Evolutionary conservation across 2,329 filamentous ascomycete genomes (phyloP), one percentile per base, ranked within the genome.

Genomic region (Colletotrichum sp.): DNA sequence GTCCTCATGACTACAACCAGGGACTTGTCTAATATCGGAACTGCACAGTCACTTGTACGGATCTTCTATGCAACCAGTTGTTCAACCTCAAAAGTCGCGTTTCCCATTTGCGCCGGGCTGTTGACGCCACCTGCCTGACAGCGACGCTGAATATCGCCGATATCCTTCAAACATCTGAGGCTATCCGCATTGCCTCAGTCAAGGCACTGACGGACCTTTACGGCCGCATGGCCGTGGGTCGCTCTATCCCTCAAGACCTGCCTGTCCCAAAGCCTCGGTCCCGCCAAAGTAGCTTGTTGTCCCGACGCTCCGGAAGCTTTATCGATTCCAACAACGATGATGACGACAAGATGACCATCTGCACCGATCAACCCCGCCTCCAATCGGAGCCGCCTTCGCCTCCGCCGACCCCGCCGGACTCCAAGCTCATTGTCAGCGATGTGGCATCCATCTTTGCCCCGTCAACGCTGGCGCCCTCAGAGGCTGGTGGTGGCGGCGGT

Each of bases 141-240:
- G 76, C 77, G 6, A 80, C 80, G 4, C 79, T 87, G 48, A 83
- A 82, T 69, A 81, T 87, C 36, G 77, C 81, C 21, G 82, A 82
- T 67, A 78, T 82, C 18, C 79, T 85, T 21, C 79, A 81, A 21
- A 79, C 80, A 8, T 86, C 84, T 5, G 85, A 86, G 75, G 79
- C 79, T 5, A 82, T 82, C 5, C 83, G 85, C 16, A 34, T 80
- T 1, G 78, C 79, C 21, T 80, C 81, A 28, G 67, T 86, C 10
- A 78, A 79, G 16, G 84, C 84, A 8, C 79, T 86, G 18, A 77
- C 81, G 8, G 82, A 82, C n/a, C 82, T 82, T 52, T 86, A 86
- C 77, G 80, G 80, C 18, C 84, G 84, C 9, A 71, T 85, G 12
- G 83, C 83, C 7, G 75, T 79, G 15, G 79, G 80, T 18, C 82